Evolutionary conservation across 2,329 filamentous ascomycete genomes (phyloP).

Genomic region (Colletotrichum paranaense): DNA sequence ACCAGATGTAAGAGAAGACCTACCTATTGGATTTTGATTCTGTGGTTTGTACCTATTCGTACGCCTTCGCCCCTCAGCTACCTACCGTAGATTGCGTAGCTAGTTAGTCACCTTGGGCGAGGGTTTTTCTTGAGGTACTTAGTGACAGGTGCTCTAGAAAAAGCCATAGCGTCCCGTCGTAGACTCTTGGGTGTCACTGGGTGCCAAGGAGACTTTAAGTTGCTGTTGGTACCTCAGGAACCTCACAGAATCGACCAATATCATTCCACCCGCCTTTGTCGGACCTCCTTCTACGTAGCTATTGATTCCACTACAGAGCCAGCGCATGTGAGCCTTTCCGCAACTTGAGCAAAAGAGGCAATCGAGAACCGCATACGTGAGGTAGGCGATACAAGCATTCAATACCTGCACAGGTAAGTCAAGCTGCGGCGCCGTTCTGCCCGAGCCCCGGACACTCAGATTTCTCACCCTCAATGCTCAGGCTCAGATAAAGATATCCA

Average conservation of each 20-base stretch:
- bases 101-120: too few relatives aligned
- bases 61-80: too few relatives aligned
- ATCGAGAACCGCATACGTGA: background rate
- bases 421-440: background rate
- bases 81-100: too few relatives aligned
- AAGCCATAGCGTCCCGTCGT: background rate
- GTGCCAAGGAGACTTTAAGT: background rate
- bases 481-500: background rate
- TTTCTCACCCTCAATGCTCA: background rate
- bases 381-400: background rate
- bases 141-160: background rate
- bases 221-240: background rate
- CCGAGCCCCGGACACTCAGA: background rate
- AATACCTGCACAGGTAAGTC: background rate
- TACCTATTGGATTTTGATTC: too few relatives aligned
- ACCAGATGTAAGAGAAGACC: too few relatives aligned
- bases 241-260: background rate
- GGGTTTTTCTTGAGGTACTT: background rate
- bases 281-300: background rate
- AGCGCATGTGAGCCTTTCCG: background rate
- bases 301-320: background rate
- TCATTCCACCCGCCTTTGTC: background rate
- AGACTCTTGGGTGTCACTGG: too few relatives aligned
- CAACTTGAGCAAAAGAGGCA: background rate
- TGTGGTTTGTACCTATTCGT: too few relatives aligned